Evolutionary conservation across 805 yeast genomes (phyloP).

Genomic region (Sugiyamaella chiloensis): DNA sequence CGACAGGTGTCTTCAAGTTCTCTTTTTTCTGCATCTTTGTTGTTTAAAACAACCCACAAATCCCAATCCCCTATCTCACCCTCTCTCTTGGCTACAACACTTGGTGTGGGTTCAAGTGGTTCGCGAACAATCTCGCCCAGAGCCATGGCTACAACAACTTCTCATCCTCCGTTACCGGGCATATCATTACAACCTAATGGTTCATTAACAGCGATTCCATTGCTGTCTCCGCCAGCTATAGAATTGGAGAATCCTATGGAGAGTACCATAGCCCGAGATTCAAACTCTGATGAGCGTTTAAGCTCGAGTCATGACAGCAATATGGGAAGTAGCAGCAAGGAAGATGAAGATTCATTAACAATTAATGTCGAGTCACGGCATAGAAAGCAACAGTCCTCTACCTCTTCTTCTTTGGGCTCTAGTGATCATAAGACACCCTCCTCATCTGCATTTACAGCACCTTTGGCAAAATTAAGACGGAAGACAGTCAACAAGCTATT

Average conservation of each 20-base stretch:
- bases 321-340: not conserved
- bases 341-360: not conserved
- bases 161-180: not conserved
- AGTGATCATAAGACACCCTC: conserved; percentile 2
- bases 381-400: conserved; percentile 9
- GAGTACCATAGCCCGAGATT: not conserved
- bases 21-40: conserved; percentile 3
- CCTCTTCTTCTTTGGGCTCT: conserved; percentile 2
- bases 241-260: conserved; percentile 1
- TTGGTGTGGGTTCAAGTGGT: not conserved
- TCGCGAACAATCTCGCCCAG: not conserved
- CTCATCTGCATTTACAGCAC: not conserved
- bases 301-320: not conserved
- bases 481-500: conserved; percentile 12
- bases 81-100: not conserved
- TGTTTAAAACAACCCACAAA: not conserved
- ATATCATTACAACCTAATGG: not conserved
- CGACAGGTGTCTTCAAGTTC: not conserved
- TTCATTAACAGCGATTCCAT: not conserved
- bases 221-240: conserved; percentile 2
- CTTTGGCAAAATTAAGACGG: conserved; percentile 6
- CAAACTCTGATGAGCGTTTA: not conserved
- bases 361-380: not conserved
- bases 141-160: not conserved
- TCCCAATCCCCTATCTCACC: not conserved